A percentile compares a stretch with the other conserved stretches of the same genome.
These are phyloP conservation scores for Hevea brasiliensis DNA, from an alignment of 345 rosid species.

Conservation along the genomic window DNA sequence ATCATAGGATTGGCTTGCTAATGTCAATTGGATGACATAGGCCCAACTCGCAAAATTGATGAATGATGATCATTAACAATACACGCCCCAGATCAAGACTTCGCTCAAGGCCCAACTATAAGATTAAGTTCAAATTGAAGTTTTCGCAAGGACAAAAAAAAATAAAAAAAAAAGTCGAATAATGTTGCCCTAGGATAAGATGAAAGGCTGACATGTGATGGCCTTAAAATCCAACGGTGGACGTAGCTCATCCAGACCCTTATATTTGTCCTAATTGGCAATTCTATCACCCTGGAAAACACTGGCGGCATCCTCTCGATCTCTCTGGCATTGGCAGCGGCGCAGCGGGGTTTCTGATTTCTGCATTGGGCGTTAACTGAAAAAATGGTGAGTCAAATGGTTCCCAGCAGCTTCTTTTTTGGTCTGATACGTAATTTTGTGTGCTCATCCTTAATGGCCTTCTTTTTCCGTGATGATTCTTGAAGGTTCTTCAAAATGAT, in stretches of 20 bases:
- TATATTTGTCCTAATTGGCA: not conserved
- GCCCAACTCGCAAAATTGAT: no score
- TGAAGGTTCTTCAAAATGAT: constrained; percentile 19
- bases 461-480: not conserved
- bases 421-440: no score
- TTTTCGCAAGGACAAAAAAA: not conserved
- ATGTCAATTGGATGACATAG: no score
- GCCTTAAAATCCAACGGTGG: not conserved
- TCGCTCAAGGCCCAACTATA: no score
- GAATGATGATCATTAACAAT: no score
- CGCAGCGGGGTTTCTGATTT: not conserved
- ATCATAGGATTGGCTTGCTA: no score
- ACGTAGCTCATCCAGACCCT: not conserved
- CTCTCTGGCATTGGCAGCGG: not conserved
- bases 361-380: not conserved
- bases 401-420: no score
- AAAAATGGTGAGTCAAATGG: not conserved
- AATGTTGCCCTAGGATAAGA: not conserved
- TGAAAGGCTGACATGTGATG: not conserved
- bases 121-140: no score
- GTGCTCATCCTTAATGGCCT: no score
- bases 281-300: no score
- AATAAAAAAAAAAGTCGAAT: not conserved
- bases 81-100: no score
- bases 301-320: not conserved